Evolutionary conservation across 495 filamentous ascomycete species (phyloP).

Genomic region (Tuber indicum): DNA sequence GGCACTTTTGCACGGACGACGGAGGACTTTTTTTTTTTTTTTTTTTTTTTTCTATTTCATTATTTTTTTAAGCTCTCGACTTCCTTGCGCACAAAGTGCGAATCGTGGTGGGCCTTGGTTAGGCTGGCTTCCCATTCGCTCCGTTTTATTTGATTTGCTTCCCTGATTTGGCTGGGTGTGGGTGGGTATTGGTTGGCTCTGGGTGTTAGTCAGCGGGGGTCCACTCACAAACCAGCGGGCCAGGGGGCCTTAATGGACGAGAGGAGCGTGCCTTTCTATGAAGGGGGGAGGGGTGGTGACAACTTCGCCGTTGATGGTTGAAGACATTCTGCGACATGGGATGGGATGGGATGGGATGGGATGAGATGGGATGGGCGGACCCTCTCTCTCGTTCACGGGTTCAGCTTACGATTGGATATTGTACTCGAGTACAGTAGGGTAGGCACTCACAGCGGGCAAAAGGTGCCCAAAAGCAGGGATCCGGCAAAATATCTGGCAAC

Average conservation of each 20-base stretch:
- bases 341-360: background rate
- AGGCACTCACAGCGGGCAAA: background rate
- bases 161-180: background rate
- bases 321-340: background rate
- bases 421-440: background rate
- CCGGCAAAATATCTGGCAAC: background rate
- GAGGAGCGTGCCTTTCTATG: background rate
- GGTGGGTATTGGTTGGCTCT: background rate
- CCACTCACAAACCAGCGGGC: background rate
- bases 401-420: background rate
- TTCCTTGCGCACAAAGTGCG: constrained; percentile 1
- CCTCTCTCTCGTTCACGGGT: background rate
- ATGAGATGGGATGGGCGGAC: background rate
- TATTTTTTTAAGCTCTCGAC: background rate
- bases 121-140: background rate
- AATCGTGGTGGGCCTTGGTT: background rate
- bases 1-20: background rate
- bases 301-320: background rate
- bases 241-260: background rate
- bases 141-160: background rate
- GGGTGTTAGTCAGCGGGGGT: background rate
- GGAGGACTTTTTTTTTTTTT: background rate
- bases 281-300: background rate
- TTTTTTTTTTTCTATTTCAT: background rate
- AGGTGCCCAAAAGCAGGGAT: background rate